Base-by-base conservation (phyloP, 257 asterid genomes). In the Fraxinus pennsylvanica region DNA sequence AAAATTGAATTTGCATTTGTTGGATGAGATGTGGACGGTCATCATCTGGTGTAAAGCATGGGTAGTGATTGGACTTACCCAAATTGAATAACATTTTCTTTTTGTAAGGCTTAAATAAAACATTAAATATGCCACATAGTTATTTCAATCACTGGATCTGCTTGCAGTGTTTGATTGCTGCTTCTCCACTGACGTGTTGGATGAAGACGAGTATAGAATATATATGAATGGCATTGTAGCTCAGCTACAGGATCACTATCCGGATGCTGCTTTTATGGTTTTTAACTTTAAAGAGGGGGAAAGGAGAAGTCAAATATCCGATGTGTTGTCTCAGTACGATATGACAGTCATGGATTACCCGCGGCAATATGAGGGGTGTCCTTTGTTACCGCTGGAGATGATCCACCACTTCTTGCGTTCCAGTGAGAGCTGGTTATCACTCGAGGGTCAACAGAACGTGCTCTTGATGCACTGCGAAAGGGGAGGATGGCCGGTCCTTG, bases 401-500 rank as follows among this genome's bases (percentile, higher is more conserved):
- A 96, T 93, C 87, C 93, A 96, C 85, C 99, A 96, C 83, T 96
- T 93, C 84, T 81, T 96, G 81, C 91, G 98, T 69, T 96, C 99
- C 17, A 96, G 98, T 82, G 98, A 96, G 94, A 96, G 97, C 83
- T 96, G 99, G 99, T 84, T 96, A 81, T 96, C 99, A 1, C 91
- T 96, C 59, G 99, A 90, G 84, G 99, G 99, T 78, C 99, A 96
- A 81, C 99, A 94, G 78, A 96, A 96, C 38, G 99, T 96, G 78
- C 94, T 96, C 72, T 82, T 96, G 84, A 91, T 94, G 98, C 97
- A 93, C 81, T 96, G 99, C 38, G 98, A 94, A 86, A 88, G 98
- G 81, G 99, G 99, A 82, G 98, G 99, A 68, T 96, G 99, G 98
- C 97, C 99, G n/a, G 95, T 92, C 79, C 97, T 96, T 68, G 98